Conservation (phyloP, 2,329 filamentous ascomycete species). For the Colletotrichum sp. region DNA sequence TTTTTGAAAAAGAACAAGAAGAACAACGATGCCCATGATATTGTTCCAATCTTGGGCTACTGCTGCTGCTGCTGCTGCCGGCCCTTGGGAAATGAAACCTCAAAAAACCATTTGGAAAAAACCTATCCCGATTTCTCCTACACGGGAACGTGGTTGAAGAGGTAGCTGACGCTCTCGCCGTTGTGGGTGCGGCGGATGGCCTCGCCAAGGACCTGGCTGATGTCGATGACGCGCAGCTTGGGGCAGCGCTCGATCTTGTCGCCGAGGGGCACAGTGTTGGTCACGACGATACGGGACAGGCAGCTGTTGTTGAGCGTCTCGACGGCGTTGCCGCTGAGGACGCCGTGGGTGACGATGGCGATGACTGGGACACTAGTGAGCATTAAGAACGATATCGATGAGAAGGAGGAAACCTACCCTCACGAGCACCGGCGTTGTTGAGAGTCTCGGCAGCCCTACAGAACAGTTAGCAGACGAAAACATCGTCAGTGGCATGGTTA, state of each 20-base stretch:
- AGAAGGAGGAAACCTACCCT: background rate
- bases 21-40: background rate
- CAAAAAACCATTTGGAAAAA: background rate
- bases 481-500: background rate
- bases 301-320: conserved; percentile 82
- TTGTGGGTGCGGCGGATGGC: conserved; percentile 65
- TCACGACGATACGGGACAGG: conserved; percentile 82
- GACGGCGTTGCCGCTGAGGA: conserved; percentile 86
- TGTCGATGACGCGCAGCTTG: conserved; percentile 89
- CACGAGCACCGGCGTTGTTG: conserved; percentile 11
- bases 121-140: background rate
- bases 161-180: conserved; percentile 61
- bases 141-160: conserved; percentile 56
- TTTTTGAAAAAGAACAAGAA: background rate
- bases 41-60: background rate
- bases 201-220: conserved; percentile 81
- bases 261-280: conserved; percentile 68
- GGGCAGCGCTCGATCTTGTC: conserved; percentile 81
- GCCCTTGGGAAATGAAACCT: background rate
- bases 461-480: background rate
- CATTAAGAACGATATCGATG: background rate
- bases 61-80: background rate
- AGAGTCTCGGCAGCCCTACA: conserved; percentile 17
- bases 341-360: conserved; percentile 94
- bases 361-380: conserved; percentile 53